Percentiles rank a stretch among this genome's conserved stretches.
Conservation (phyloP, 2,329 filamentous ascomycete genomes). For the Penicillium palitans region DNA sequence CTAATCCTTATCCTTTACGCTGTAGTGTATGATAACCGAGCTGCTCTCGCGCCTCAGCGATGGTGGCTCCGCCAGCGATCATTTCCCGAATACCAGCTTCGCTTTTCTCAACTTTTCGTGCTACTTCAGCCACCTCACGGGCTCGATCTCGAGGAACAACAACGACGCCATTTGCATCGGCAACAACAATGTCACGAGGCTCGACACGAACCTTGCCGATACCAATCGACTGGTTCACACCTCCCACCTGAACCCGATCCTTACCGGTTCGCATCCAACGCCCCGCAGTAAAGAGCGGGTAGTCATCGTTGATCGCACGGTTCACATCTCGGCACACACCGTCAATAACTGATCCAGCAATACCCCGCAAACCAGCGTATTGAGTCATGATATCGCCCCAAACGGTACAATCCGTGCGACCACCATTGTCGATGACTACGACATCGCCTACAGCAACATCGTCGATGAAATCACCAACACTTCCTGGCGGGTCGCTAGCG, state of each 20-base stretch:
- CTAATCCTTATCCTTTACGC: slow-evolving; percentile 11
- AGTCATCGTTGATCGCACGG: slow-evolving; percentile 30
- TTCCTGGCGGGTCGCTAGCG: slow-evolving; percentile 23
- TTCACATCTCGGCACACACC: slow-evolving; percentile 37
- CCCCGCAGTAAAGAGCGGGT: slow-evolving; percentile 34
- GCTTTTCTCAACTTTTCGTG: slow-evolving; percentile 12
- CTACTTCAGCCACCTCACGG: slow-evolving; percentile 19
- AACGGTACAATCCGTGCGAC: slow-evolving; percentile 38
- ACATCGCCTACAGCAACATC: slow-evolving; percentile 41
- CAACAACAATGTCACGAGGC: slow-evolving; percentile 34
- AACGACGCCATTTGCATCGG: slow-evolving; percentile 29
- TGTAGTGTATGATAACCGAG: slow-evolving; percentile 20
- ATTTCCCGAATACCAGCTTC: slow-evolving; percentile 35
- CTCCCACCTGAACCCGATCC: slow-evolving; percentile 34
- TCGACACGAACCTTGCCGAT: slow-evolving; percentile 31
- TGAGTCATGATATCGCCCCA: slow-evolving; percentile 43
- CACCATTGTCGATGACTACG: slow-evolving; percentile 37
- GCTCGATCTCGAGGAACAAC: slow-evolving; percentile 21
- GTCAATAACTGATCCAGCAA: slow-evolving; percentile 38
- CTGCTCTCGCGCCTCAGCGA: slow-evolving; percentile 16
- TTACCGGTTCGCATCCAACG: slow-evolving; percentile 40
- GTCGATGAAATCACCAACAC: slow-evolving; percentile 37
- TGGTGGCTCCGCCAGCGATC: slow-evolving; percentile 20
- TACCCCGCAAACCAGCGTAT: slow-evolving; percentile 33
- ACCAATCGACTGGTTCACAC: slow-evolving; percentile 31